Percentiles rank a stretch among this genome's conserved stretches.
phyloP scores from a whole-genome alignment of 1,284 basidiomycete genomes.

The Mycena citricolor region DNA sequence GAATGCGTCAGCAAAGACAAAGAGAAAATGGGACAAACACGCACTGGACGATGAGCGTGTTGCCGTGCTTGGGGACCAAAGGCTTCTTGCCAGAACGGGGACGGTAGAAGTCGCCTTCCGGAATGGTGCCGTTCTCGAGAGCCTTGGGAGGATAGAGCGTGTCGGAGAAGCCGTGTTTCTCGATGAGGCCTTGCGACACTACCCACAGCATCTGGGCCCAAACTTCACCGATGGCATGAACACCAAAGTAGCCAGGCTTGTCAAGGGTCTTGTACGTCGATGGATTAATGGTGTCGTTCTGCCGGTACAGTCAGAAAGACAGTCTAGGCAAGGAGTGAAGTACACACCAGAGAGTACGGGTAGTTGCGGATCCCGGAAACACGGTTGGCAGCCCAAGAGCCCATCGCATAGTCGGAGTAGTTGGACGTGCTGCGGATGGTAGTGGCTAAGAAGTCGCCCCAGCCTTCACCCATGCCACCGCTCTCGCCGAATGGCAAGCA shows the following conservation, averaged over 20 bases:
- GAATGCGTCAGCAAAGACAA: slow-evolving; percentile 5
- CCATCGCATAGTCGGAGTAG: slow-evolving; percentile 87
- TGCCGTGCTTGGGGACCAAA: slow-evolving; percentile 88
- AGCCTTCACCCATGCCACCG: slow-evolving; percentile 96
- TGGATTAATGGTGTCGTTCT: slow-evolving; percentile 80
- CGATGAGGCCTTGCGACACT: slow-evolving; percentile 72
- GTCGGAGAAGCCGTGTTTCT: slow-evolving; percentile 78
- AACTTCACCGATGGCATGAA: slow-evolving; percentile 91
- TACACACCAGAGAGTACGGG: slow-evolving; percentile 69
- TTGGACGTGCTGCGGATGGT: slow-evolving; percentile 73
- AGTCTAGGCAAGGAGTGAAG: not conserved
- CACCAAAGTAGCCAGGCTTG: slow-evolving; percentile 89
- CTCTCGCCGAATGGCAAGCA: slow-evolving; percentile 95
- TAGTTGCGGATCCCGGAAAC: slow-evolving; percentile 84
- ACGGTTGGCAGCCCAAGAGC: slow-evolving; percentile 89
- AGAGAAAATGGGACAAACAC: slow-evolving; percentile 28
- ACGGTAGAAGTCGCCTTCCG: slow-evolving; percentile 76
- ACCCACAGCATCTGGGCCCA: slow-evolving; percentile 96
- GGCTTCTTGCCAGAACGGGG: slow-evolving; percentile 49
- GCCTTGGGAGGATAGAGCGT: slow-evolving; percentile 80
- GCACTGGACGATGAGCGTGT: slow-evolving; percentile 80
- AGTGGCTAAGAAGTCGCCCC: slow-evolving; percentile 89
- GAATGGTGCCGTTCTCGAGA: slow-evolving; percentile 57
- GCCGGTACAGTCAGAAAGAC: not conserved
- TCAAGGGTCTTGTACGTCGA: slow-evolving; percentile 96